Evolutionary conservation across 2,329 filamentous ascomycete genomes (phyloP), one percentile per base, ranked within the genome.

Genomic region (Helicocarpus griseus): DNA sequence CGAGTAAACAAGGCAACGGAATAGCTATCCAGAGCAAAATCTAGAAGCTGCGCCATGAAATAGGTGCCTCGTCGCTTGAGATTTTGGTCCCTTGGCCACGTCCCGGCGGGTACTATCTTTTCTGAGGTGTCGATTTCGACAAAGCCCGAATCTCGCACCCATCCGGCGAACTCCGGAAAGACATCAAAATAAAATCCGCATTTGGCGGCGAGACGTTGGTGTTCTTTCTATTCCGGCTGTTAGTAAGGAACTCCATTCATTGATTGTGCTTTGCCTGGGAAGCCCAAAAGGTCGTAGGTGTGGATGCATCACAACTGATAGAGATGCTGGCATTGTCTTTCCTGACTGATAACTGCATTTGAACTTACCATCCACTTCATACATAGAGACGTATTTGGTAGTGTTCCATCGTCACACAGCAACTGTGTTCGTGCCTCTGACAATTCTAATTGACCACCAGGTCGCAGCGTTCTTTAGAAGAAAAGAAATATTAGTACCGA

Each of bases 1-100:
- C 61, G 59, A 5, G 58, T 63, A 41, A 63, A 63, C n/a, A 64
- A 35, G 9, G 62, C 58, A 7, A 60, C 50, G 1, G 60, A 58
- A 36, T 62, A 64, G 28, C 60, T 60, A 38, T 64, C 62, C 13
- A 63, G 49, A 2, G 57, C 62, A 9, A 58, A 52, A 5, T 60
- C 58, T 7, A 58, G 31, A n/a, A 63, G 53, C 38, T 64, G 61
- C 0, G 55, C 54, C 28, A 61, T 56, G 40, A 63, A 63, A 49
- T 57, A 64, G 2, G 50, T 54, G 19, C 59, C 56, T 8, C 54
- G 49, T 8, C 35, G 45, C 35, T 57, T 57, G 11, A 57, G 45
- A 24, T 48, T 51, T 48, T 46, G 51, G 46, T 57, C 56, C 44
- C 54, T 56, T 17, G 56, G 56, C 56, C 56, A 57, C 21, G 56